Percentiles rank a stretch among this genome's conserved stretches.
Evolutionary conservation across 257 asterid species (phyloP).

Genomic region (Ilex aquifolium): DNA sequence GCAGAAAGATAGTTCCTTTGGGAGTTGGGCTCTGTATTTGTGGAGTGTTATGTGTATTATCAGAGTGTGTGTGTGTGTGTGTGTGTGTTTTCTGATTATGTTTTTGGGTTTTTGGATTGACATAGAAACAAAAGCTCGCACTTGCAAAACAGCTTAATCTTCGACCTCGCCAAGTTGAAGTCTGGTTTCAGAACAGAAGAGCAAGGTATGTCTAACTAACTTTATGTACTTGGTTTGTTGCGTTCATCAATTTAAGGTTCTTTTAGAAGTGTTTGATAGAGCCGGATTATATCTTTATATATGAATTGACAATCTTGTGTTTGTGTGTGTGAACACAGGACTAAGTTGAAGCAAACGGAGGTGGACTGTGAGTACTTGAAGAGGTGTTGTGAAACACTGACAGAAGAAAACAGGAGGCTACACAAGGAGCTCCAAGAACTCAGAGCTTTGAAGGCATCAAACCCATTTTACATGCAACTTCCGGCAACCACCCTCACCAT

Average conservation of each 20-base stretch:
- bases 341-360: not conserved
- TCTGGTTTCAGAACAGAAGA: slow-evolving; percentile 90
- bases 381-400: not conserved
- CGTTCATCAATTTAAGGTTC: too few relatives aligned
- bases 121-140: slow-evolving; percentile 72
- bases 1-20: not conserved
- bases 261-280: too few relatives aligned
- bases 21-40: not conserved
- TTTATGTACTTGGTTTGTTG: too few relatives aligned
- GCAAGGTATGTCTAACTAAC: slow-evolving; percentile 45
- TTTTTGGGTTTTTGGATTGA: not conserved
- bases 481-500: too few relatives aligned
- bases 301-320: not conserved
- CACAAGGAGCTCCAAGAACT: slow-evolving; percentile 1
- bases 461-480: too few relatives aligned
- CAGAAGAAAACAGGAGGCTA: not conserved
- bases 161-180: slow-evolving; percentile 82
- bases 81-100: too few relatives aligned
- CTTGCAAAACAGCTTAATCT: slow-evolving; percentile 84
- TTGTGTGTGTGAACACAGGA: not conserved
- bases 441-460: not conserved
- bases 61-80: too few relatives aligned
- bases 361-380: not conserved
- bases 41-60: too few relatives aligned
- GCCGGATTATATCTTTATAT: too few relatives aligned